Percentiles rank a stretch among this genome's conserved stretches.
Evolutionary conservation across 768 basidiomycete genomes (phyloP).

Genomic region (Agaricus blazei): DNA sequence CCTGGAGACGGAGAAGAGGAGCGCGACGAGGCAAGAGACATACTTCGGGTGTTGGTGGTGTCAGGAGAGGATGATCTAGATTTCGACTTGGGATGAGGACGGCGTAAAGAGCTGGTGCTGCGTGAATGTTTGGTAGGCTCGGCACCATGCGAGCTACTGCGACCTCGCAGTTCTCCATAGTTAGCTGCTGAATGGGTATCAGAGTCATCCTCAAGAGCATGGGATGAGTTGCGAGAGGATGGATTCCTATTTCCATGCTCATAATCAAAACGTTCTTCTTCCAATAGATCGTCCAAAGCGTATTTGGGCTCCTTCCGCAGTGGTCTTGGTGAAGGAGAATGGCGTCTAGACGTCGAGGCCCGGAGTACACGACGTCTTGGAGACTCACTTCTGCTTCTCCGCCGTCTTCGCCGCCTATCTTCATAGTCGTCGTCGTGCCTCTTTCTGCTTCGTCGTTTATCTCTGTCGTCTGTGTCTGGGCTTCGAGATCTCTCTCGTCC

Average conservation of each 20-base stretch:
- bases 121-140: too few relatives aligned
- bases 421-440: slow-evolving; percentile 16
- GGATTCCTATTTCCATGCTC: background rate
- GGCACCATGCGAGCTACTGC: background rate
- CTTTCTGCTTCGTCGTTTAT: slow-evolving; percentile 13
- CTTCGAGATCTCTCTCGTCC: slow-evolving; percentile 20
- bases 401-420: slow-evolving; percentile 17
- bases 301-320: slow-evolving; percentile 23
- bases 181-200: too few relatives aligned
- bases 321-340: slow-evolving; percentile 1
- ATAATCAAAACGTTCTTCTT: slow-evolving; percentile 14
- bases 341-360: slow-evolving; percentile 11
- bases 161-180: background rate
- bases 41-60: slow-evolving; percentile 5
- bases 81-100: background rate
- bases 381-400: slow-evolving; percentile 6
- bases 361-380: slow-evolving; percentile 12
- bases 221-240: background rate
- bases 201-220: background rate
- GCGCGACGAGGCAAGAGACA: slow-evolving; percentile 17
- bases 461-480: slow-evolving; percentile 16
- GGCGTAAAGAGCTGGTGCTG: too few relatives aligned
- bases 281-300: slow-evolving; percentile 26
- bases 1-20: slow-evolving; percentile 2
- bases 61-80: background rate